phyloP scores from a whole-genome alignment of 305 asterid genomes.

The Fraxinus albicans region DNA sequence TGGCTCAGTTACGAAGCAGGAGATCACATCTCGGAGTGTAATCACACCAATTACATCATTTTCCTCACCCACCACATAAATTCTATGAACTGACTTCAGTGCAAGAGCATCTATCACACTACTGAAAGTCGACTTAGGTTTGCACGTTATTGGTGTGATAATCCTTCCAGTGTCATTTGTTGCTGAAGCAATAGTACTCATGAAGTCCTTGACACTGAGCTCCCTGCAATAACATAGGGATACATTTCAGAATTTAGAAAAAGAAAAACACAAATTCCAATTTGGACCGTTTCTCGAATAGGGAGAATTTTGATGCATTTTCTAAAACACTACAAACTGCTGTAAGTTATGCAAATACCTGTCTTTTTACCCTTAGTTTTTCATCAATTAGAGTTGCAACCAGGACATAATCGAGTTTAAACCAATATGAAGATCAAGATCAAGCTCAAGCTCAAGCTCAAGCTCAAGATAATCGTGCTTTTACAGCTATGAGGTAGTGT shows the following conservation, averaged over 20 bases:
- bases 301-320: not conserved
- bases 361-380: no score
- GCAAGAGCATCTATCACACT: conserved; percentile 50
- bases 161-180: conserved; percentile 39
- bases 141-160: conserved; percentile 73
- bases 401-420: no score
- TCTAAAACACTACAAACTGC: not conserved
- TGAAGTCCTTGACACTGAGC: conserved; percentile 67
- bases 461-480: not conserved
- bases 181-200: conserved; percentile 44
- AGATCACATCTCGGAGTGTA: conserved; percentile 65
- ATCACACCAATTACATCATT: conserved; percentile 50
- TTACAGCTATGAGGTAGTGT: not conserved
- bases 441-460: no score
- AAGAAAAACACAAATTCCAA: not conserved
- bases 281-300: not conserved
- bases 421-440: no score
- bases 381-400: no score
- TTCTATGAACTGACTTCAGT: conserved; percentile 41
- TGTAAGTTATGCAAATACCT: no score
- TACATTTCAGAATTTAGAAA: conserved; percentile 3
- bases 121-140: conserved; percentile 46
- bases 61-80: conserved; percentile 42
- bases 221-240: conserved; percentile 40
- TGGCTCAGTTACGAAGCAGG: conserved; percentile 56